Base-by-base conservation (phyloP, 495 filamentous ascomycete genomes). In the Bacidia gigantensis region DNA sequence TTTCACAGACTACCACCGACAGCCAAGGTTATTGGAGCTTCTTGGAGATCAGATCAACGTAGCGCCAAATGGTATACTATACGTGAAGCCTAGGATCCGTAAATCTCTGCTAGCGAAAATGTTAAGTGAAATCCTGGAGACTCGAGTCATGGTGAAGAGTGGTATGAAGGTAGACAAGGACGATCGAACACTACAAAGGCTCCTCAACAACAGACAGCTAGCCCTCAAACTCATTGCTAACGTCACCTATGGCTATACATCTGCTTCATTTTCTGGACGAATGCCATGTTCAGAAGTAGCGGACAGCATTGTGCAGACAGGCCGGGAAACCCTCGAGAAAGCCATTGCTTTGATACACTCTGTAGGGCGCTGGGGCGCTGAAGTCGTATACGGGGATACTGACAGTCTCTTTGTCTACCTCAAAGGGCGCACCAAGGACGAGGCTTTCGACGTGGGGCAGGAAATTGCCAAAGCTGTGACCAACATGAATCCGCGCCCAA, bases 271-370 rank as follows among this genome's bases (percentile, higher is more conserved):
- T 66, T 95, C 89, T 0, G 92, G 92, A 1, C 76, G 92, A 35
- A 97, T 97, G 93, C 92, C 92, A 2, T 98, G 92, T 64, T 83
- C 88, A 12, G 92, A 98, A 66, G 96, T 98, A 55, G 93, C 92
- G 26, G 92, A 98, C 68, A 94, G 87, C 67, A 97, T 98, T 62
- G 92, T 97, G 0, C 92, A 97, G 64, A 89, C 89, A 0, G 92
- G 84, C 2, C 81, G 90, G 12, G 92, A 97, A 65, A 98, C 89
- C 0, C 74, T 98, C 1, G 92, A 98, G 67, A 88, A 87, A 56
- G 86, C 93, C 22, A 95, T 96, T 55, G 86, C 86, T 2, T 74
- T 90, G 44, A 97, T 98, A 22, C 89, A 98, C 62, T 87, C 84
- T 2, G 77, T 89, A 7, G 76, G 82, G 43, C 73, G 77, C 40